Percentiles rank a stretch among this genome's conserved stretches.
phyloP scores from a whole-genome alignment of 2,329 filamentous ascomycete genomes.

The Colletotrichum sp. region DNA sequence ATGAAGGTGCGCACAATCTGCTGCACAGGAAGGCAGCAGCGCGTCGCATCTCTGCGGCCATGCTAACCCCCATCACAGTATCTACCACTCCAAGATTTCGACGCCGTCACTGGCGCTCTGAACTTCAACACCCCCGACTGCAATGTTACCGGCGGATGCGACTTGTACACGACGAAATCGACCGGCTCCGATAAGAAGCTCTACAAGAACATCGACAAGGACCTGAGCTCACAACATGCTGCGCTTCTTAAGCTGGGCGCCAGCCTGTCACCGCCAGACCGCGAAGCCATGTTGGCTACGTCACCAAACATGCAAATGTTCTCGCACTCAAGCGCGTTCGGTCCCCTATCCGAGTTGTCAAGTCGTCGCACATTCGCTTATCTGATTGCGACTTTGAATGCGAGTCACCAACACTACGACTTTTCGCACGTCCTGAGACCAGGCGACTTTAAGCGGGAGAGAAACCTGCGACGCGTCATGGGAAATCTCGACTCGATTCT shows the following conservation, averaged over 20 bases:
- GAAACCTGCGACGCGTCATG: constrained; percentile 81
- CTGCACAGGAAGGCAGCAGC: constrained; percentile 1
- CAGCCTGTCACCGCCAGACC: constrained; percentile 84
- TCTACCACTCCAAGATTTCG: constrained; percentile 87
- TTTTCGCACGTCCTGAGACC: constrained; percentile 93
- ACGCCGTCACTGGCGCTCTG: constrained; percentile 88
- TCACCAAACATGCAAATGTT: constrained; percentile 68
- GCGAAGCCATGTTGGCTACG: constrained; percentile 68
- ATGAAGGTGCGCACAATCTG: constrained; percentile 24
- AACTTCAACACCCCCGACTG: constrained; percentile 96
- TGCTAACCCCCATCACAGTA: constrained; percentile 63
- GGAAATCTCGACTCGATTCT: constrained; percentile 86
- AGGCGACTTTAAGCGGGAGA: constrained; percentile 87
- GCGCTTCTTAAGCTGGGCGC: constrained; percentile 86
- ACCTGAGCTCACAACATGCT: constrained; percentile 89
- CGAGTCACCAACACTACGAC: constrained; percentile 89
- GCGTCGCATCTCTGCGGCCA: not conserved
- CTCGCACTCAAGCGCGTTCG: constrained; percentile 89
- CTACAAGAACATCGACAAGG: constrained; percentile 93
- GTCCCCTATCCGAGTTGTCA: constrained; percentile 84
- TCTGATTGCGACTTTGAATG: constrained; percentile 94
- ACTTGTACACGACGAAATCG: constrained; percentile 97
- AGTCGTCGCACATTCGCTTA: constrained; percentile 95
- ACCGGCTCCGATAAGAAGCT: constrained; percentile 96
- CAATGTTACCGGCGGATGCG: constrained; percentile 90